Evolutionary conservation across 2,329 filamentous ascomycete species (phyloP).

Genomic region (Ophiocordyceps camponoti-rufipedis): DNA sequence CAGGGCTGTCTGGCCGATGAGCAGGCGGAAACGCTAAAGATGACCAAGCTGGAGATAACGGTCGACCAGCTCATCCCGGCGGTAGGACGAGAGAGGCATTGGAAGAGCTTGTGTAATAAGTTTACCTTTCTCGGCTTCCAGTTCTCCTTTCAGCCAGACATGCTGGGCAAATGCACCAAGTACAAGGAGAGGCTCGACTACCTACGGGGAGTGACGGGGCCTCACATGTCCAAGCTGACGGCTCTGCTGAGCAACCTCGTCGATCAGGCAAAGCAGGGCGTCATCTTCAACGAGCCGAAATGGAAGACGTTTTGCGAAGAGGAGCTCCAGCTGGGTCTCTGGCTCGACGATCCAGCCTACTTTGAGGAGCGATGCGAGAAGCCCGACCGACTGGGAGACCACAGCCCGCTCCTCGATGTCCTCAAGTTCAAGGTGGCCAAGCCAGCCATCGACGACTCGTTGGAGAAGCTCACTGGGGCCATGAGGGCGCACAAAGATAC

Average conservation of each 20-base stretch:
- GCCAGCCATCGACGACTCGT: slow-evolving; percentile 17
- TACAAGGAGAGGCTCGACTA: slow-evolving; percentile 48
- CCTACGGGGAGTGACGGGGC: slow-evolving; percentile 28
- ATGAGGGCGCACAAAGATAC: slow-evolving; percentile 2
- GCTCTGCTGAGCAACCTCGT: slow-evolving; percentile 34
- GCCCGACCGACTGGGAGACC: slow-evolving; percentile 11
- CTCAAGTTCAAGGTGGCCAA: slow-evolving; percentile 37
- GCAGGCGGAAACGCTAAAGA: slow-evolving; percentile 16
- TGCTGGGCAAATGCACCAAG: slow-evolving; percentile 46
- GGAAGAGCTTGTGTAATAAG: slow-evolving; percentile 14
- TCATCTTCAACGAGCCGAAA: slow-evolving; percentile 24
- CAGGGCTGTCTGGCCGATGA: too few species aligned
- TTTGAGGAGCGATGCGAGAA: slow-evolving; percentile 13
- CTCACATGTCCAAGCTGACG: slow-evolving; percentile 27
- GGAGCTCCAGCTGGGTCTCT: slow-evolving; percentile 3
- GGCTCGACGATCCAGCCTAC: slow-evolving; percentile 22
- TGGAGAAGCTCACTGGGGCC: slow-evolving; percentile 13
- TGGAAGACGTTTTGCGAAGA: slow-evolving; percentile 12
- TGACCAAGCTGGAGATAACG: slow-evolving; percentile 27
- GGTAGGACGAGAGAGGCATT: slow-evolving; percentile 4
- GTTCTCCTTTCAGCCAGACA: slow-evolving; percentile 36
- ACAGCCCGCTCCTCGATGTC: slow-evolving; percentile 40
- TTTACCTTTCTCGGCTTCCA: slow-evolving; percentile 35
- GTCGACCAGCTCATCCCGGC: slow-evolving; percentile 22
- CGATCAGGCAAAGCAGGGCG: slow-evolving; percentile 38